Base-by-base conservation (phyloP, 1,284 basidiomycete species). In the Cutaneotrichosporon daszewskae region DNA sequence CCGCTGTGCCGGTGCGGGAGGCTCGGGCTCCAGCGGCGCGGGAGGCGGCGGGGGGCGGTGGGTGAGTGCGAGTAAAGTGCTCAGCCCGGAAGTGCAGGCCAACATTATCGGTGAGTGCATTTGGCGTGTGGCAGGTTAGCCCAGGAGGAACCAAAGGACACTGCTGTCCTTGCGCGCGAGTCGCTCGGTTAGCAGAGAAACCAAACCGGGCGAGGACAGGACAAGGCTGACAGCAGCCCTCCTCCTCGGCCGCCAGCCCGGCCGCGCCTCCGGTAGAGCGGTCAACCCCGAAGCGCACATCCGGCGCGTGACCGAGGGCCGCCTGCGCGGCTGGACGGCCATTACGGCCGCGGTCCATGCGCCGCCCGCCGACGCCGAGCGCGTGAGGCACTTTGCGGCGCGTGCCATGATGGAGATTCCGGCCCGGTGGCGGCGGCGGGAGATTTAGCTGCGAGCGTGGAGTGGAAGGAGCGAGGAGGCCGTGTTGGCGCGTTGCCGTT, bases 371-470 rank as follows among this genome's bases (percentile, higher is more conserved):
- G 44, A 50, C 16, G 24, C 27, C 5, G 49, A 50, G 42, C 41
- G 49, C 6, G 45, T 51, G 25, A 37, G 49, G 3, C 38, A 41
- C 17, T n/a, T 31, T 8, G 43, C 49, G 2, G 36, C 13, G 12
- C 38, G 14, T 10, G 31, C 42, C n/a, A 47, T 47, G 42, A 19
- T 16, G 5, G 32, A 36, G 3, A 12, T 44, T 13, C 42, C 42
- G 11, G 23, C 14, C 20, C n/a, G 32, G 13, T 18, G 29, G 6
- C 12, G 24, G 19, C 26, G 37, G 2, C 27, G 26, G 12, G 22
- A 35, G 33, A 9, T 35, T 12, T 35, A 35, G 20, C 19, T 33
- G 17, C n/a, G n/a, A n/a, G n/a, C n/a, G n/a, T n/a, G n/a, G n/a
- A n/a, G n/a, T n/a, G n/a, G n/a, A n/a, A n/a, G n/a, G n/a, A n/a